Conservation (phyloP, 2,329 filamentous ascomycete species). For the Chaetothyriales sp. region DNA sequence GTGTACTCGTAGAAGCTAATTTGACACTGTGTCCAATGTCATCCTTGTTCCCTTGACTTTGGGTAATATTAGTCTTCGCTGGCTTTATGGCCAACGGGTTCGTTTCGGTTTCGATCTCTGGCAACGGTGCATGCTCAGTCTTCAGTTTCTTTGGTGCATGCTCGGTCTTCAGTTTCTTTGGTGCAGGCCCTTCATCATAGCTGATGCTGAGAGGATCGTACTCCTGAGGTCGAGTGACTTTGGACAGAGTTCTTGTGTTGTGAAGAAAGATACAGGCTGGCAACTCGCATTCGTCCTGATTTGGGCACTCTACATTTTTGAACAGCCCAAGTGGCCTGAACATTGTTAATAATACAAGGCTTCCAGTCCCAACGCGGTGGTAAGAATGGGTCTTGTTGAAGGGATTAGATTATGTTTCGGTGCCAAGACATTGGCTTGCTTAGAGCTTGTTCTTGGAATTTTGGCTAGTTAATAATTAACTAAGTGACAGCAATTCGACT, state of each 20-base stretch:
- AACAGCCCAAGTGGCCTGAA: constrained; percentile 42
- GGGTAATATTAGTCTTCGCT: background rate
- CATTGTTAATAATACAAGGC: constrained; percentile 24
- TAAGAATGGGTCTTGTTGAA: too few relatives aligned
- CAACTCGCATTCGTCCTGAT: constrained; percentile 34
- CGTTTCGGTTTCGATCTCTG: constrained; percentile 1
- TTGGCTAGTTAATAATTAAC: background rate
- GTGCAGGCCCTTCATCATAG: constrained; percentile 13
- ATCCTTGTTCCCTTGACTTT: background rate
- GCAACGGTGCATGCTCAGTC: constrained; percentile 2
- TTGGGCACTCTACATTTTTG: constrained; percentile 38
- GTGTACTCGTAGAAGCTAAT: background rate
- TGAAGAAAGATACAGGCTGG: constrained; percentile 46
- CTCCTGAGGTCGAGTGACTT: constrained; percentile 8
- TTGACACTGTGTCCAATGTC: background rate
- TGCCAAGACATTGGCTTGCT: background rate
- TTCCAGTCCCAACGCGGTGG: background rate
- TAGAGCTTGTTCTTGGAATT: too few relatives aligned
- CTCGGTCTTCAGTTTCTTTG: constrained; percentile 20
- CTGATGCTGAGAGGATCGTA: constrained; percentile 13
- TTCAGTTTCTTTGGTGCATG: background rate
- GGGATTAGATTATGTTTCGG: background rate
- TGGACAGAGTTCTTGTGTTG: constrained; percentile 14
- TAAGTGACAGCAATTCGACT: too few relatives aligned
- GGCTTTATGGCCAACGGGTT: background rate